A percentile compares a stretch with the other conserved stretches of the same genome.
Evolutionary conservation across 2,329 filamentous ascomycete species (phyloP).

Genomic region (Venturia effusa): DNA sequence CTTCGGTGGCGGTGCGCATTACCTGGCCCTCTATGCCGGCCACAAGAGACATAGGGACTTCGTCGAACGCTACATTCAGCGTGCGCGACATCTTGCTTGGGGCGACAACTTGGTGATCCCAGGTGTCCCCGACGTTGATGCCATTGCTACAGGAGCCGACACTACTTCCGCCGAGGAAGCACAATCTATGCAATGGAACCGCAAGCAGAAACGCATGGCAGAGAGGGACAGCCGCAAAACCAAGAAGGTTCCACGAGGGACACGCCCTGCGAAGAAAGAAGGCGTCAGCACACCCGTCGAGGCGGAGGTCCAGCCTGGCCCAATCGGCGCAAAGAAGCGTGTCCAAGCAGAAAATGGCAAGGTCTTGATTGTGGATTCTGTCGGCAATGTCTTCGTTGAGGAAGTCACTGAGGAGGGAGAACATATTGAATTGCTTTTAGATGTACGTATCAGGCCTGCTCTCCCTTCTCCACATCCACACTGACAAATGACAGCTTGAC

Average conservation of each 20-base stretch:
- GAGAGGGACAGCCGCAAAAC: slow-evolving; percentile 69
- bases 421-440: slow-evolving; percentile 72
- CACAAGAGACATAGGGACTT: slow-evolving; percentile 90
- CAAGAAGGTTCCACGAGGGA: slow-evolving; percentile 41
- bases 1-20: slow-evolving; percentile 77
- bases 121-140: slow-evolving; percentile 56
- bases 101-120: slow-evolving; percentile 58
- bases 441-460: slow-evolving; percentile 47
- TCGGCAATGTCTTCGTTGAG: slow-evolving; percentile 91
- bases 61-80: slow-evolving; percentile 80
- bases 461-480: neutral
- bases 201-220: slow-evolving; percentile 78
- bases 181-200: slow-evolving; percentile 55
- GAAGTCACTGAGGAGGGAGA: slow-evolving; percentile 81
- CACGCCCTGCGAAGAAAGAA: slow-evolving; percentile 33
- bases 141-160: slow-evolving; percentile 28
- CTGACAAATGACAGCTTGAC: slow-evolving; percentile 45
- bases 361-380: slow-evolving; percentile 80
- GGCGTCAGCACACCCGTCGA: slow-evolving; percentile 45
- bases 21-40: slow-evolving; percentile 70
- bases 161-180: slow-evolving; percentile 27
- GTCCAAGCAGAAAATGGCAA: slow-evolving; percentile 94
- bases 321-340: slow-evolving; percentile 70
- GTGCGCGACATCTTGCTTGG: slow-evolving; percentile 82
- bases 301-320: slow-evolving; percentile 40